Percentiles rank a stretch among this genome's conserved stretches.
Conservation (phyloP, 148 eudicot genomes). For the Silene latifolia region DNA sequence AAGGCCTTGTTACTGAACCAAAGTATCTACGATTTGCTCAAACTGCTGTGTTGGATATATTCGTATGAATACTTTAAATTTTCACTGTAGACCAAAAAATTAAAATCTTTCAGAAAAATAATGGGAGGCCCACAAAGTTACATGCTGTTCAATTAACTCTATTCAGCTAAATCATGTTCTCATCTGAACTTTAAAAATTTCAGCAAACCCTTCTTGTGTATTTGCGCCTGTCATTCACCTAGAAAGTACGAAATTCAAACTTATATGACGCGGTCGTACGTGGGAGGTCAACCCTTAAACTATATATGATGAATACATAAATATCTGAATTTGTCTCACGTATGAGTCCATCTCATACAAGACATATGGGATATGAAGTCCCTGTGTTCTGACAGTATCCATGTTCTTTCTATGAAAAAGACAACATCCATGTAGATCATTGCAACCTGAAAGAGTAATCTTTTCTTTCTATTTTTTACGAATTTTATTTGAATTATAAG, state of each 20-base stretch:
- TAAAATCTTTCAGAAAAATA: too few species aligned
- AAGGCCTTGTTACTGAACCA: not conserved
- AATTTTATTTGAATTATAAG: constrained; percentile 7
- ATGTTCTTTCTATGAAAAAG: not conserved
- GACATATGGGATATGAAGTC: not conserved
- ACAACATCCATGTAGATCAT: not conserved
- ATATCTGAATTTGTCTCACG: not conserved
- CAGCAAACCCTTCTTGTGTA: too few species aligned
- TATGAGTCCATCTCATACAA: not conserved
- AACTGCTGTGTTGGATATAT: not conserved
- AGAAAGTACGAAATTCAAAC: too few species aligned
- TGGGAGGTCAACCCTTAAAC: not conserved
- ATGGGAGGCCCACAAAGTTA: too few species aligned
- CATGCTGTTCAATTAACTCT: too few species aligned
- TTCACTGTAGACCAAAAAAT: too few species aligned
- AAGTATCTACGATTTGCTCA: not conserved
- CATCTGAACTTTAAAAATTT: too few species aligned
- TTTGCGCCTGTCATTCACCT: too few species aligned
- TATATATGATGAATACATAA: not conserved
- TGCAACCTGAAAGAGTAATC: not conserved
- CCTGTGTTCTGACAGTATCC: not conserved
- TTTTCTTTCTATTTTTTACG: constrained; percentile 9
- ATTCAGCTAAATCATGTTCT: too few species aligned
- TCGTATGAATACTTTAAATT: not conserved
- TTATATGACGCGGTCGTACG: too few species aligned